Percentiles rank a stretch among this genome's conserved stretches.
Conservation (phyloP, 345 rosid species). For the Lepidium didymum region DNA sequence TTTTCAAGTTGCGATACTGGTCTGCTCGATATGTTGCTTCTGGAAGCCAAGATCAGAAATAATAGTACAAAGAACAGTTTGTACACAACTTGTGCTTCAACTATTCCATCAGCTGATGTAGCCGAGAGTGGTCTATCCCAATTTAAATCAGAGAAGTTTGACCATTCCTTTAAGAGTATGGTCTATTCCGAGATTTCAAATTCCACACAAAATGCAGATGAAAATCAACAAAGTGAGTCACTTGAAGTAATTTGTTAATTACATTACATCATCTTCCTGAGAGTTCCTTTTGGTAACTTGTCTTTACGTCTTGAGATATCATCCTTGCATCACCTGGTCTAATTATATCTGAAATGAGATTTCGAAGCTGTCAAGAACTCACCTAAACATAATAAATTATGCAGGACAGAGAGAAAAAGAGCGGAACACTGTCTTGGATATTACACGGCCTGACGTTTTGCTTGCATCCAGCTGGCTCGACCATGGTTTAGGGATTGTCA, state of each 20-base stretch:
- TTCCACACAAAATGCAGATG: constrained; percentile 51
- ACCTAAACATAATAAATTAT: background rate
- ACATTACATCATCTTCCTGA: background rate
- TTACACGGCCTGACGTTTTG: constrained; percentile 48
- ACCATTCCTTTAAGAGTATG: constrained; percentile 51
- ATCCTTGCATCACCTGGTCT: background rate
- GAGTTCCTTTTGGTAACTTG: background rate
- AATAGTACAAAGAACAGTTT: constrained; percentile 54
- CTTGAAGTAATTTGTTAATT: background rate
- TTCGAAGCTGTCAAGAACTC: background rate
- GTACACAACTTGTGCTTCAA: constrained; percentile 58
- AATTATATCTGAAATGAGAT: background rate
- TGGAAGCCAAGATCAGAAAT: constrained; percentile 61
- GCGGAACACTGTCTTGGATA: constrained; percentile 16
- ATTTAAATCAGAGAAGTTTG: constrained; percentile 57
- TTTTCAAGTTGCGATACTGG: constrained; percentile 63
- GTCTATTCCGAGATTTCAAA: constrained; percentile 57
- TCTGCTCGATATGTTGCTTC: constrained; percentile 81
- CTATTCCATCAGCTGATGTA: constrained; percentile 27
- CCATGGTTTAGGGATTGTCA: constrained; percentile 37
- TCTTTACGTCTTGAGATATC: background rate
- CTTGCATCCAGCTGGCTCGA: constrained; percentile 77
- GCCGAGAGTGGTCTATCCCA: constrained; percentile 8
- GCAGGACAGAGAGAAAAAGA: constrained; percentile 14
- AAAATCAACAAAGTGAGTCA: constrained; percentile 53